Conservation (phyloP, 2,329 filamentous ascomycete species). For the Nannizzia gypsea region DNA sequence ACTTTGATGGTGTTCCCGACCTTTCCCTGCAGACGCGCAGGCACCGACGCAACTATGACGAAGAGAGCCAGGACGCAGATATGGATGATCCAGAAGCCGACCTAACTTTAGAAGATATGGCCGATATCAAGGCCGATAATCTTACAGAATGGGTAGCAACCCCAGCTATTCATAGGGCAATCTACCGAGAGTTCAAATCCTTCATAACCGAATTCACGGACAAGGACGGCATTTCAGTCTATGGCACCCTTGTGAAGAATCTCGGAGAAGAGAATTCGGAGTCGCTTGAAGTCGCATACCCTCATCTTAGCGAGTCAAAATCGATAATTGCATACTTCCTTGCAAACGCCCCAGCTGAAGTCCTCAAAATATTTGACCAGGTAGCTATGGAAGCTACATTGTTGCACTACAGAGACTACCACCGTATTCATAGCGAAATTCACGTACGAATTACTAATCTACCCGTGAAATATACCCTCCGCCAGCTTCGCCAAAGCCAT, state of each 20-base stretch:
- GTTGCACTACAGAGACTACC: slow-evolving; percentile 93
- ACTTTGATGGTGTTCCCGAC: slow-evolving; percentile 74
- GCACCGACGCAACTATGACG: slow-evolving; percentile 81
- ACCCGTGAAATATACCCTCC: slow-evolving; percentile 86
- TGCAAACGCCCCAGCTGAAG: slow-evolving; percentile 87
- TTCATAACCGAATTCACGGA: slow-evolving; percentile 96
- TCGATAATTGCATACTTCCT: slow-evolving; percentile 92
- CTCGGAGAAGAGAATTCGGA: slow-evolving; percentile 97
- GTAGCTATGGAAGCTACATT: slow-evolving; percentile 94
- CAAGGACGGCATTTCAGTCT: slow-evolving; percentile 77
- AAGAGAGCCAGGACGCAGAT: slow-evolving; percentile 77
- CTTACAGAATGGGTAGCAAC: slow-evolving; percentile 92
- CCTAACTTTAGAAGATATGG: slow-evolving; percentile 77
- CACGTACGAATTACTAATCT: slow-evolving; percentile 94
- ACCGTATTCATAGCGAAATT: slow-evolving; percentile 93
- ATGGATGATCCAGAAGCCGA: slow-evolving; percentile 97
- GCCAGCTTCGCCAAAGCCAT: slow-evolving; percentile 87
- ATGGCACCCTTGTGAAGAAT: slow-evolving; percentile 84
- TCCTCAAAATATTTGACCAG: slow-evolving; percentile 90
- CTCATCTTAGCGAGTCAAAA: slow-evolving; percentile 79
- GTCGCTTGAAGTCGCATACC: slow-evolving; percentile 89
- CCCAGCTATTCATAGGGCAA: slow-evolving; percentile 78
- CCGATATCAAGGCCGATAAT: slow-evolving; percentile 85
- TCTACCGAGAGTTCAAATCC: slow-evolving; percentile 92
- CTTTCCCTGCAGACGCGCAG: slow-evolving; percentile 75